Percentiles rank a stretch among this genome's conserved stretches.
Conservation (phyloP, 805 yeast species). For the Sugiyamaella mastotermitis region DNA sequence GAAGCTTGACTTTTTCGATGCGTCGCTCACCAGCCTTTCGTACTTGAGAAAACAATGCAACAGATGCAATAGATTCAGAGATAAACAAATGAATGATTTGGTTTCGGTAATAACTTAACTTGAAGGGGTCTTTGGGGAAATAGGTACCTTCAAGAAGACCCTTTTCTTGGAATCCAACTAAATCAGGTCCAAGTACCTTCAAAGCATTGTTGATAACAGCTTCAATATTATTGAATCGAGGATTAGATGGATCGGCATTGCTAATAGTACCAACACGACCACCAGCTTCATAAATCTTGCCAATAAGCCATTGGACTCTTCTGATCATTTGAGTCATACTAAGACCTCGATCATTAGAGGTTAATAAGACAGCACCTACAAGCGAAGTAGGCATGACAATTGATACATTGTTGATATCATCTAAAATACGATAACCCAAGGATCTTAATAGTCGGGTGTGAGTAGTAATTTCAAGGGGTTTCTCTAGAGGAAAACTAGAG, state of each 20-base stretch:
- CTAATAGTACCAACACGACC: constrained; percentile 35
- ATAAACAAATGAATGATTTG: constrained; percentile 50
- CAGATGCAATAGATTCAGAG: constrained; percentile 43
- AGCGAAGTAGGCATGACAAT: constrained; percentile 50
- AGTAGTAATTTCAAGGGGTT: constrained; percentile 8
- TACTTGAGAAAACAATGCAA: constrained; percentile 32
- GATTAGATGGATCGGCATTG: constrained; percentile 15
- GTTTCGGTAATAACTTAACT: constrained; percentile 52
- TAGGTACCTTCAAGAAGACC: constrained; percentile 34
- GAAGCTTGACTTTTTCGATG: constrained; percentile 25
- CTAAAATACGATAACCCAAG: constrained; percentile 48
- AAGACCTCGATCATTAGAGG: constrained; percentile 36
- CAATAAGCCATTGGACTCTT: constrained; percentile 32
- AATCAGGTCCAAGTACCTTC: constrained; percentile 33
- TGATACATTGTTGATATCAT: constrained; percentile 45
- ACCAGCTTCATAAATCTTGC: constrained; percentile 30
- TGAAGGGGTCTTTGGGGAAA: constrained; percentile 44
- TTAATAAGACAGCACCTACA: constrained; percentile 42
- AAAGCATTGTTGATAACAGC: constrained; percentile 34
- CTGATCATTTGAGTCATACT: constrained; percentile 30
- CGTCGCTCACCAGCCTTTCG: constrained; percentile 21
- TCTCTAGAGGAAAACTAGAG: constrained; percentile 8
- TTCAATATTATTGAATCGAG: constrained; percentile 20
- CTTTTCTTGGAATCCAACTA: constrained; percentile 29
- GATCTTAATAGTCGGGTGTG: constrained; percentile 35